Conservation (phyloP, 2,329 filamentous ascomycete species). For the Hypoxylon sp. region DNA sequence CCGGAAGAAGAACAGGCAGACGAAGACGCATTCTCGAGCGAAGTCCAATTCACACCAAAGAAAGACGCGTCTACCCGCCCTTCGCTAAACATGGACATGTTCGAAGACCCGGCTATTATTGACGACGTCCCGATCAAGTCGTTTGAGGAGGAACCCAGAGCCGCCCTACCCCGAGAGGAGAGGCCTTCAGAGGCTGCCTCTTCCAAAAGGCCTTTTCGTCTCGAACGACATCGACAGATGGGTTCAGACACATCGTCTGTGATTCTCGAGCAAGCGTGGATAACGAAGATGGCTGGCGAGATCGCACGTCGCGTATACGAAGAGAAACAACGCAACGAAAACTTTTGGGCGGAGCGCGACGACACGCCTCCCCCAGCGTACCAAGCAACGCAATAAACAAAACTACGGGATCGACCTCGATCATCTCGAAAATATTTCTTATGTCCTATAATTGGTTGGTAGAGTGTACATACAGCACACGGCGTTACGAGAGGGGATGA, state of each 20-base stretch:
- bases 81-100: slow-evolving; percentile 47
- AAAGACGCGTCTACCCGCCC: slow-evolving; percentile 45
- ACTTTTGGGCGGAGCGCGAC: slow-evolving; percentile 63
- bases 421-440: slow-evolving; percentile 17
- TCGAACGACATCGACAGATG: slow-evolving; percentile 45
- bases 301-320: slow-evolving; percentile 88
- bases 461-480: slow-evolving; percentile 34
- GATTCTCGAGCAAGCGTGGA: slow-evolving; percentile 83
- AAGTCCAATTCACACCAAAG: slow-evolving; percentile 52
- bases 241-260: slow-evolving; percentile 61
- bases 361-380: slow-evolving; percentile 69
- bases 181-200: slow-evolving; percentile 37
- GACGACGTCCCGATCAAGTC: slow-evolving; percentile 27
- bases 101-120: slow-evolving; percentile 39
- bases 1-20: slow-evolving; percentile 56
- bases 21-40: slow-evolving; percentile 44
- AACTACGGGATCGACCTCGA: slow-evolving; percentile 13
- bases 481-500: slow-evolving; percentile 31
- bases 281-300: slow-evolving; percentile 92
- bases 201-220: slow-evolving; percentile 43
- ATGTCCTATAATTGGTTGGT: slow-evolving; percentile 27
- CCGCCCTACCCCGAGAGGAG: slow-evolving; percentile 35
- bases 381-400: slow-evolving; percentile 56
- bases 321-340: slow-evolving; percentile 71
- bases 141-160: slow-evolving; percentile 18